Conservation (phyloP, 169 alveolate genomes). For the Babesia sp. region DNA sequence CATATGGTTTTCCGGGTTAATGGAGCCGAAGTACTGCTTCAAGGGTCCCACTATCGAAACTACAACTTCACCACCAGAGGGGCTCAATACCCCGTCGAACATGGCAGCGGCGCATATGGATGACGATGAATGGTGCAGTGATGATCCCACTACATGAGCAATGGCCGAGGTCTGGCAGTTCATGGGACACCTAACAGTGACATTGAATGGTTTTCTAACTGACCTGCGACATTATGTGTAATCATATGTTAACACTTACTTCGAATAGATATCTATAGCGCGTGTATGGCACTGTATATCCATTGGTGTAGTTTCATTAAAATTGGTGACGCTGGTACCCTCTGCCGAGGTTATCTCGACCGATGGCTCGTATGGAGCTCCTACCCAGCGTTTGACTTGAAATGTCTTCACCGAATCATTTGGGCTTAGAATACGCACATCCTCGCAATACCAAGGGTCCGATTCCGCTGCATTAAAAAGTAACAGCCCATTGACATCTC, state of each 20-base stretch:
- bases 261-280: slow-evolving; percentile 58
- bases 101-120: slow-evolving; percentile 87
- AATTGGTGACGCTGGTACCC: slow-evolving; percentile 59
- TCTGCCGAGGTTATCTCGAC: slow-evolving; percentile 69
- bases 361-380: slow-evolving; percentile 77
- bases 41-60: slow-evolving; percentile 77
- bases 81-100: slow-evolving; percentile 83
- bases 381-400: slow-evolving; percentile 83
- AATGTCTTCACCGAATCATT: slow-evolving; percentile 71
- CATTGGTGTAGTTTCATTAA: slow-evolving; percentile 63
- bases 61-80: slow-evolving; percentile 83
- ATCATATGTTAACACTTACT: slow-evolving; percentile 49
- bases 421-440: slow-evolving; percentile 70
- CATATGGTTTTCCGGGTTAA: slow-evolving; percentile 21
- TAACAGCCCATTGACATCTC: slow-evolving; percentile 77
- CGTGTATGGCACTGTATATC: slow-evolving; percentile 67
- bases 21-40: slow-evolving; percentile 70
- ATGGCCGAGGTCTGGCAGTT: slow-evolving; percentile 79
- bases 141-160: slow-evolving; percentile 79
- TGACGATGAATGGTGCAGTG: slow-evolving; percentile 84
- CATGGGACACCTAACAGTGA: slow-evolving; percentile 83
- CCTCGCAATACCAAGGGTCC: slow-evolving; percentile 87
- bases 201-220: slow-evolving; percentile 58
- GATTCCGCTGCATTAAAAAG: slow-evolving; percentile 75
- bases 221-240: slow-evolving; percentile 44